These are phyloP conservation scores for Fomitopsis palustris DNA, from an alignment of 1,284 basidiomycete genomes.

Conservation along the genomic window DNA sequence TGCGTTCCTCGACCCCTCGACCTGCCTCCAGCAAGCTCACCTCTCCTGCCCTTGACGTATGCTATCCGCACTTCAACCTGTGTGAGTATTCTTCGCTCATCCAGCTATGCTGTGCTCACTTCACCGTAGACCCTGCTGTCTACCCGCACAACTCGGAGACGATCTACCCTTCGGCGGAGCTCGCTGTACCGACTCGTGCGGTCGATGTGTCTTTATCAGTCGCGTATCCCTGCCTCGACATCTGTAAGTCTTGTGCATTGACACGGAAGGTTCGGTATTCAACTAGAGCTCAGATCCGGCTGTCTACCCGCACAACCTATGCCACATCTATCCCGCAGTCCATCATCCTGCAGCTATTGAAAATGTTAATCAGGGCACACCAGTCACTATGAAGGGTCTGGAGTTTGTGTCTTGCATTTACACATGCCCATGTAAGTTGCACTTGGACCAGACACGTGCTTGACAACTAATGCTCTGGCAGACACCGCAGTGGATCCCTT, in stretches of 20 bases:
- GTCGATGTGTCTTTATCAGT: background rate
- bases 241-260: constrained; percentile 2
- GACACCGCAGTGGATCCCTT: constrained; percentile 14
- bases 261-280: background rate
- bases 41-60: background rate
- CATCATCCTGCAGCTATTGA: background rate
- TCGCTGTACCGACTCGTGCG: background rate
- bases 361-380: background rate
- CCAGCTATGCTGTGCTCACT: background rate
- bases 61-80: constrained; percentile 16
- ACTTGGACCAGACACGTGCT: too few species aligned
- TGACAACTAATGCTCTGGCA: background rate
- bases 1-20: background rate
- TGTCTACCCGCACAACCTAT: constrained; percentile 21
- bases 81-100: constrained; percentile 9
- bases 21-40: background rate
- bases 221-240: constrained; percentile 5
- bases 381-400: background rate
- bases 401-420: background rate
- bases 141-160: constrained; percentile 6
- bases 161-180: constrained; percentile 1
- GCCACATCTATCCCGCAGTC: constrained; percentile 15
- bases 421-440: constrained; percentile 11
- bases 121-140: constrained; percentile 16
- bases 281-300: constrained; percentile 14